Evolutionary conservation across 257 asterid species (phyloP), one percentile per base, ranked within the genome.

Genomic region (Leptodermis oblonga): DNA sequence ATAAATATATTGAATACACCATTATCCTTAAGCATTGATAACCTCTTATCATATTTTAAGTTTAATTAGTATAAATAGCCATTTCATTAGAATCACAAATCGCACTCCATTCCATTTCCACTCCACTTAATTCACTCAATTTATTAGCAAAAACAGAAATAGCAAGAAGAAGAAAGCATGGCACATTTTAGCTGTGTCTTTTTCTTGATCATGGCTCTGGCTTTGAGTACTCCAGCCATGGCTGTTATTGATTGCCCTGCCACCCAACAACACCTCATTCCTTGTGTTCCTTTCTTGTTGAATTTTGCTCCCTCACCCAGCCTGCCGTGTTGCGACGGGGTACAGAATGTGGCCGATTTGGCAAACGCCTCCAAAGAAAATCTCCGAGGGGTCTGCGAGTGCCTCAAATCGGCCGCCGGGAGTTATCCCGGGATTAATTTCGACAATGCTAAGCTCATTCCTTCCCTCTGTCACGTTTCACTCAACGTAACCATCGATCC

Each of bases 401-500:
- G 71, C 48, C 23, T 67, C 34, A 67, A 67, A 52, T 7, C 22
- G 1, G 62, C 51, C 17, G 51, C 46, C 23, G 1, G 6, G 25
- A 9, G n/a, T 34, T 67, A 3, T 12, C 62, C 71, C 28, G 26
- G 26, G 20, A 52, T 67, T 8, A 48, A 67, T 54, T 36, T 14
- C 53, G 34, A 5, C 62, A 67, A 51, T 14, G 71, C 62, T 3
- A 36, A 5, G 22, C 18, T 0, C 6, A 31, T 67, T 25, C 71
- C 71, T 4, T 26, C 46, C 45, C 71, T 67, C 13, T 67, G 71
- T 51, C 55, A 51, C 33, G 46, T 51, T 14, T 37, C 14, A 1
- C 71, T 67, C 62, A 67, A 67, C 31, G 14, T 67, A 7, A 67
- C 71, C 0, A 51, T 51, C 37, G 71, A 51, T 33, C 71, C 71